Evolutionary conservation across 345 rosid species (phyloP).

Genomic region (Brassica rapa): DNA sequence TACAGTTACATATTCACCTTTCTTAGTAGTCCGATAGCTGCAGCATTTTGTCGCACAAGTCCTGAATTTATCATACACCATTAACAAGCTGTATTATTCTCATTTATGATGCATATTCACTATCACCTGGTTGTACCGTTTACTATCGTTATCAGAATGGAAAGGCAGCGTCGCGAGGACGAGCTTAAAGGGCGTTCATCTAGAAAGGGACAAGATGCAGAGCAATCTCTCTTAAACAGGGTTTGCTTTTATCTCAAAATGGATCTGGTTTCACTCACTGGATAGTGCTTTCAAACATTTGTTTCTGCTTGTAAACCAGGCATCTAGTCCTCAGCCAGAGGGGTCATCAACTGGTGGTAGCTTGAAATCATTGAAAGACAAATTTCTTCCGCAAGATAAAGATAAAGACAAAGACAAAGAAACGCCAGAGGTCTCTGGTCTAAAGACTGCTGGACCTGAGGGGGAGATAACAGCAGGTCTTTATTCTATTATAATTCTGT

Average conservation of each 20-base stretch:
- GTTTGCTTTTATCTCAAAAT: slow-evolving; percentile 44
- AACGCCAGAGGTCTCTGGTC: slow-evolving; percentile 69
- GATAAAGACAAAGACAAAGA: slow-evolving; percentile 69
- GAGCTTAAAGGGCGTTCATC: slow-evolving; percentile 84
- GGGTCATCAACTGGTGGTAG: slow-evolving; percentile 71
- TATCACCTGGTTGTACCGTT: background rate
- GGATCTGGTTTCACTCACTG: slow-evolving; percentile 1
- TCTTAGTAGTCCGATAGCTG: background rate
- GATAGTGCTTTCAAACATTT: slow-evolving; percentile 1
- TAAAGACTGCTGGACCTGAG: slow-evolving; percentile 87
- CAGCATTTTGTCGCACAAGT: slow-evolving; percentile 13
- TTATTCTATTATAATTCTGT: slow-evolving; percentile 25
- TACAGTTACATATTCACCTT: slow-evolving; percentile 13
- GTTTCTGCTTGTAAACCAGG: slow-evolving; percentile 48
- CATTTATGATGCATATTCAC: slow-evolving; percentile 26
- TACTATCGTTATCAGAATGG: slow-evolving; percentile 62
- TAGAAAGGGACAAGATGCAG: slow-evolving; percentile 78
- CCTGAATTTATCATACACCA: background rate
- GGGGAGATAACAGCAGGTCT: slow-evolving; percentile 99
- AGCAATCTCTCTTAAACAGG: slow-evolving; percentile 77
- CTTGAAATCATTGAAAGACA: slow-evolving; percentile 84
- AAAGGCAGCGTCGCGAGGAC: slow-evolving; percentile 96
- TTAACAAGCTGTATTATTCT: background rate
- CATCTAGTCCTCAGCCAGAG: slow-evolving; percentile 86
- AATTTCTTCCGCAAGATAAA: slow-evolving; percentile 60